A percentile compares a stretch with the other conserved stretches of the same genome.
Evolutionary conservation across 148 eudicot species (phyloP).

Genomic region (Camellia japonica): DNA sequence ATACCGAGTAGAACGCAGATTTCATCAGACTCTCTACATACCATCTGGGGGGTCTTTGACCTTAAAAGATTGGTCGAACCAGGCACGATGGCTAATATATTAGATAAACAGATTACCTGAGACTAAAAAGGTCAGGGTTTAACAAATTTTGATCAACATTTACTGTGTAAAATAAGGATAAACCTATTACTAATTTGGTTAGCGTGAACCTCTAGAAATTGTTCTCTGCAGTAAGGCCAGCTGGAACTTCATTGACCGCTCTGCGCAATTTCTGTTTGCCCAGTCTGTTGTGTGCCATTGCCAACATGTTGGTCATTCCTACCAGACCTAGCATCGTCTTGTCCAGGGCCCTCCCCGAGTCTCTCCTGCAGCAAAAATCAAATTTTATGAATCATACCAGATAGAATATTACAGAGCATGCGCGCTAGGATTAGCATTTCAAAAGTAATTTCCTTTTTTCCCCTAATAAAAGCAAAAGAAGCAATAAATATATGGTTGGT

Average conservation of each 20-base stretch:
- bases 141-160: slow-evolving; percentile 29
- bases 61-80: slow-evolving; percentile 27
- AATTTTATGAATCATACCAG: neutral
- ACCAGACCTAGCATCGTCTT: slow-evolving; percentile 43
- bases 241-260: slow-evolving; percentile 35
- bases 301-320: slow-evolving; percentile 35
- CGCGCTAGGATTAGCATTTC: neutral
- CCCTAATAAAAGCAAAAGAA: neutral
- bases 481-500: neutral
- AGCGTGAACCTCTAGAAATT: slow-evolving; percentile 42
- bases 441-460: neutral
- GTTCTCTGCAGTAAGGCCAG: slow-evolving; percentile 14
- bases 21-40: slow-evolving; percentile 12
- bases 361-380: slow-evolving; percentile 58
- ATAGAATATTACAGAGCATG: neutral
- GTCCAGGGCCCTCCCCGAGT: slow-evolving; percentile 62
- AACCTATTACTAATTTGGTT: slow-evolving; percentile 36
- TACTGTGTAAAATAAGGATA: slow-evolving; percentile 21
- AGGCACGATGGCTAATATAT: slow-evolving; percentile 16
- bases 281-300: slow-evolving; percentile 33
- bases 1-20: neutral
- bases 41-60: slow-evolving; percentile 19
- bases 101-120: slow-evolving; percentile 11
- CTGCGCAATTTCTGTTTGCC: slow-evolving; percentile 36
- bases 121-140: slow-evolving; percentile 26